Conservation (phyloP, 441 rosid genomes). For the Adansonia grandidieri region DNA sequence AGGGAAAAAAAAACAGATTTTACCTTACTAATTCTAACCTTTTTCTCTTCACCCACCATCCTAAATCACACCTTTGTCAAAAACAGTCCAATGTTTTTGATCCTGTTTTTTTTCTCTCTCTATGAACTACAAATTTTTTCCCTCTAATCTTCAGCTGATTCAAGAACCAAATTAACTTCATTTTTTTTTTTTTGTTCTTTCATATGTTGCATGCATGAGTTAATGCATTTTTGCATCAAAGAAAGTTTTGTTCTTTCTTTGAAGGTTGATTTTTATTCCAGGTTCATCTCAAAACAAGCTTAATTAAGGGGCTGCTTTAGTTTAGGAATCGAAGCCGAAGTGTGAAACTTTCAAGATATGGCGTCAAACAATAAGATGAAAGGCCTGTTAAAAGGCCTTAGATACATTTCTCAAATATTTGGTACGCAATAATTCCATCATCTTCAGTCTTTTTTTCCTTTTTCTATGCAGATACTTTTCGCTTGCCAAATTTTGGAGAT, state of each 20-base stretch:
- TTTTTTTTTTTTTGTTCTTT: background rate
- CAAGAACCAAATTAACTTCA: background rate
- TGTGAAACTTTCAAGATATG: constrained; percentile 7
- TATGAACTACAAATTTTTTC: background rate
- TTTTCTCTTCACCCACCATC: constrained; percentile 31
- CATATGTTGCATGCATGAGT: background rate
- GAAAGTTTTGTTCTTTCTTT: background rate
- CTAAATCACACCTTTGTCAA: constrained; percentile 34
- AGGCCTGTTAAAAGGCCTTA: constrained; percentile 72
- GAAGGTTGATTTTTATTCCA: background rate
- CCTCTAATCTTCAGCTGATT: background rate
- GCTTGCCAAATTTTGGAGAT: background rate
- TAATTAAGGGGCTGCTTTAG: background rate
- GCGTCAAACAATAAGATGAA: constrained; percentile 69
- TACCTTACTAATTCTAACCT: constrained; percentile 24
- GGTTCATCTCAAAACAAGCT: background rate
- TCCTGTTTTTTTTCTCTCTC: background rate
- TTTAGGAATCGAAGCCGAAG: background rate
- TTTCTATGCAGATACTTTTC: background rate
- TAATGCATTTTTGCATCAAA: constrained; percentile 10
- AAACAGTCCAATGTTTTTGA: constrained; percentile 37
- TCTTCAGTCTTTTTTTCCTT: background rate
- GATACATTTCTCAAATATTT: constrained; percentile 83
- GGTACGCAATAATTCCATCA: constrained; percentile 46
- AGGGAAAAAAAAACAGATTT: constrained; percentile 16